These are phyloP conservation scores for Volvox carteri DNA, from an alignment of 163 green algal genomes.

Conservation along the genomic window DNA sequence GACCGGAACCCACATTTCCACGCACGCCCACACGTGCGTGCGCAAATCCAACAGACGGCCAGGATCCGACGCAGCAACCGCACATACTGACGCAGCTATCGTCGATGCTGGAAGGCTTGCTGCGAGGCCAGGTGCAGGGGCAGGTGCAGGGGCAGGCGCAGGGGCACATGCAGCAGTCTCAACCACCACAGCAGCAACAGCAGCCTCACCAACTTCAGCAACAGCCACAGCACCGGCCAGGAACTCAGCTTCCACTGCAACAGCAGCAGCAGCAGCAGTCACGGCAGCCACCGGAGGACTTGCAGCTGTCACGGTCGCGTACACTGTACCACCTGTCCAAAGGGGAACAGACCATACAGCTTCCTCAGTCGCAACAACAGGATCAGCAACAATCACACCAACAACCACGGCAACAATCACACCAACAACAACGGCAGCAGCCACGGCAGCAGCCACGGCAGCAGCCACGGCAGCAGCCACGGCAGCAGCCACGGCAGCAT, in stretches of 20 bases:
- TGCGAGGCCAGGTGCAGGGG: not conserved
- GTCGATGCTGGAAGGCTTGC: no score
- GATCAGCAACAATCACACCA: not conserved
- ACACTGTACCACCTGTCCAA: not conserved
- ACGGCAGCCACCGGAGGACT: not conserved
- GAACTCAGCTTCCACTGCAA: not conserved
- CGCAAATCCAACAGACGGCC: no score
- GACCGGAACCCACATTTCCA: no score
- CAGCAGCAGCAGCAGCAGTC: slow-evolving; percentile 12
- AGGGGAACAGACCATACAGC: not conserved
- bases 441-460: not conserved
- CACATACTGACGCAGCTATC: no score
- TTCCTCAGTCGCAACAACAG: not conserved
- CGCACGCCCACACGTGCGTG: no score
- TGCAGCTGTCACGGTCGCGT: not conserved
- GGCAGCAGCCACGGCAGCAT: no score
- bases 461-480: not conserved
- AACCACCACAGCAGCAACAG: not conserved
- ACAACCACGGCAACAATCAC: not conserved
- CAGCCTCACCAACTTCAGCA: not conserved
- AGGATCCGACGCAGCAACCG: no score
- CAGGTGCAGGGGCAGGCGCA: not conserved
- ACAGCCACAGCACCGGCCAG: not conserved
- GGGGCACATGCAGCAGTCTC: not conserved
- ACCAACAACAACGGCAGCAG: not conserved